These are phyloP conservation scores for Eucalyptus cloeziana DNA, from an alignment of 345 rosid genomes.

Conservation along the genomic window DNA sequence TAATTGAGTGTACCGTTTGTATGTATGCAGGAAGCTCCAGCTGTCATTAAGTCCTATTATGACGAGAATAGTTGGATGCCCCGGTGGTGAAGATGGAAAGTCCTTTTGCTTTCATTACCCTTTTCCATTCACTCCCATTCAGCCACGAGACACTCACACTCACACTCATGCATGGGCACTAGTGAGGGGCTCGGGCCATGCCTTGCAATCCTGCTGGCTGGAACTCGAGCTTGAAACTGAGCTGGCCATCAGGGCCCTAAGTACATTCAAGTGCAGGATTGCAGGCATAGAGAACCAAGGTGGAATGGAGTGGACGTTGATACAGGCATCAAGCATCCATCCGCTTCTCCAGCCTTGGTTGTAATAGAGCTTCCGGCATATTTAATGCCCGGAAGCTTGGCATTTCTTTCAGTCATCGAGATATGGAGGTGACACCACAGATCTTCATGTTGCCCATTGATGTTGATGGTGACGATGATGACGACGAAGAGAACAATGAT, in stretches of 20 bases:
- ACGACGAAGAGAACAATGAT: background rate
- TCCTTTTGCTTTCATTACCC: no score
- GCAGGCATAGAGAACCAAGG: constrained; percentile 55
- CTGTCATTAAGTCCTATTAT: constrained; percentile 54
- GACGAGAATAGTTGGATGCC: constrained; percentile 88
- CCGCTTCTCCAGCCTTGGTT: background rate
- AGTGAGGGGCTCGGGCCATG: constrained; percentile 86
- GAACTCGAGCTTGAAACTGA: background rate
- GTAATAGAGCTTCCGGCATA: background rate
- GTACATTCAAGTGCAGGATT: constrained; percentile 23
- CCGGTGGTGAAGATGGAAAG: constrained; percentile 73
- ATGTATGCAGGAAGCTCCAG: constrained; percentile 51
- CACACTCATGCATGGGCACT: background rate
- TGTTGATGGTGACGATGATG: background rate
- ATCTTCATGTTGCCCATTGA: no score
- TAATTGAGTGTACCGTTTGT: background rate
- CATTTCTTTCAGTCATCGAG: background rate
- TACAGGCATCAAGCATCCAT: background rate
- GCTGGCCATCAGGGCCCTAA: background rate
- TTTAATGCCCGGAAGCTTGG: background rate
- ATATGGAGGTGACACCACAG: background rate
- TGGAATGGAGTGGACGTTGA: constrained; percentile 10
- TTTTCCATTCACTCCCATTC: no score
- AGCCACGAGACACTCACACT: no score
- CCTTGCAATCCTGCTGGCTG: constrained; percentile 60